Percentiles rank a stretch among this genome's conserved stretches.
These are phyloP conservation scores for Apiospora koreana DNA, from an alignment of 2,329 filamentous ascomycete species.

Conservation along the genomic window DNA sequence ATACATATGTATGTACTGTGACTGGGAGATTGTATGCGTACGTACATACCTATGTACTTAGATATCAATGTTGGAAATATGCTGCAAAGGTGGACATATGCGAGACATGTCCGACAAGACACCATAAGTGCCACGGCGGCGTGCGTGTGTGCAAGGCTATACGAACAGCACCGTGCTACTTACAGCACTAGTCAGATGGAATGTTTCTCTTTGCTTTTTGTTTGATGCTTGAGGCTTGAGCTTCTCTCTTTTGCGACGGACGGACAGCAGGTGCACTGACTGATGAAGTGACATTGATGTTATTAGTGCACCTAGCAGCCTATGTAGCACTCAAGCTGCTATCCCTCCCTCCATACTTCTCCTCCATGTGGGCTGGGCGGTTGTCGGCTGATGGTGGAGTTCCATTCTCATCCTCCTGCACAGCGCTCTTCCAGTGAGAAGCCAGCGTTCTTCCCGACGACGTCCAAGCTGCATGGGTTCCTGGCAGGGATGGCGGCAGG, in stretches of 20 bases:
- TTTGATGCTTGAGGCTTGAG: not conserved
- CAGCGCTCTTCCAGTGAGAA: not conserved
- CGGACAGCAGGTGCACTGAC: no score
- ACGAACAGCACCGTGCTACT: no score
- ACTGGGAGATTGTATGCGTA: not conserved
- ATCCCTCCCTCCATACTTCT: not conserved
- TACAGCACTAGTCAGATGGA: not conserved
- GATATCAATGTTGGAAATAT: not conserved
- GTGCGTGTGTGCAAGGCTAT: not conserved
- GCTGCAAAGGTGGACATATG: conserved; percentile 1
- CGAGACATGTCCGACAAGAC: not conserved
- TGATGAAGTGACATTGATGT: not conserved
- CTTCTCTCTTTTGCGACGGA: no score
- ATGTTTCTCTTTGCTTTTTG: conserved; percentile 8
- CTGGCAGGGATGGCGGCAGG: not conserved
- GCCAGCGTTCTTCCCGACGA: not conserved
- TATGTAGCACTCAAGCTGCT: not conserved
- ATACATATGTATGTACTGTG: no score
- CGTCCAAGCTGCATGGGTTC: not conserved
- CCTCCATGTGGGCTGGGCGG: not conserved
- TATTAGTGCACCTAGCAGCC: not conserved
- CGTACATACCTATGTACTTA: not conserved
- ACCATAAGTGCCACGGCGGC: not conserved
- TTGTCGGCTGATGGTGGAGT: conserved; percentile 5
- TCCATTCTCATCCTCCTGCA: not conserved